Conservation (phyloP, 495 filamentous ascomycete species). For the Neurospora sp. region DNA sequence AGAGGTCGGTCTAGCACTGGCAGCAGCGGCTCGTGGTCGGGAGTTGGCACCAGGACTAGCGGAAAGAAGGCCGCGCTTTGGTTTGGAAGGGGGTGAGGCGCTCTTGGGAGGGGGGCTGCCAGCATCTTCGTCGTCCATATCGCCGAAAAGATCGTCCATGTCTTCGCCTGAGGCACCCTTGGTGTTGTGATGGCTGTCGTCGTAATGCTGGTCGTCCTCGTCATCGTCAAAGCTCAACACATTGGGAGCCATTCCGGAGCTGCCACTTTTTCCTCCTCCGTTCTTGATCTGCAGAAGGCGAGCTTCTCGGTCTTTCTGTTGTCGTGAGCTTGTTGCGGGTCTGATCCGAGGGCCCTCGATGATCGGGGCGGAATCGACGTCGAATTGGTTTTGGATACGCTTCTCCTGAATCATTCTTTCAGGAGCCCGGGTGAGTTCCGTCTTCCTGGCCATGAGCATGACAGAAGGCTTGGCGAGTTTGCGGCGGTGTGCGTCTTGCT, state of each 20-base stretch:
- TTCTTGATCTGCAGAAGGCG: slow-evolving; percentile 21
- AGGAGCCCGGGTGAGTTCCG: slow-evolving; percentile 28
- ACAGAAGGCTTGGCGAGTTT: slow-evolving; percentile 16
- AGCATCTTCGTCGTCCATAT: not conserved
- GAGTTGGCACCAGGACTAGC: slow-evolving; percentile 12
- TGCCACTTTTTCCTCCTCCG: not conserved
- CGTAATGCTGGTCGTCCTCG: not conserved
- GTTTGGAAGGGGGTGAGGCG: not conserved
- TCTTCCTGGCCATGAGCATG: slow-evolving; percentile 8
- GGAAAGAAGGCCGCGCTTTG: slow-evolving; percentile 6
- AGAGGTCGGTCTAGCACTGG: not conserved
- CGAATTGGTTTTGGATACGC: slow-evolving; percentile 19
- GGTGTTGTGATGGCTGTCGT: not conserved
- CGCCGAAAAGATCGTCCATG: slow-evolving; percentile 11
- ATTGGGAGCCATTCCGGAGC: not conserved
- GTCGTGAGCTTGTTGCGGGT: not conserved
- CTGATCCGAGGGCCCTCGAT: not conserved
- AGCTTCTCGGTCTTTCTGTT: slow-evolving; percentile 11
- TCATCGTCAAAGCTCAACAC: slow-evolving; percentile 16
- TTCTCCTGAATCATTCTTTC: slow-evolving; percentile 25
- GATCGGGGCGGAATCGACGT: slow-evolving; percentile 1
- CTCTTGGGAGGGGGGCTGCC: not conserved
- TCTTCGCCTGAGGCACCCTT: not conserved
- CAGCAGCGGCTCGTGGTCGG: not conserved
- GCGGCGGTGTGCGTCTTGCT: slow-evolving; percentile 6